A percentile compares a stretch with the other conserved stretches of the same genome.
These are phyloP conservation scores for Dactylellina cionopaga DNA, from an alignment of 2,329 filamentous ascomycete genomes.

Conservation along the genomic window DNA sequence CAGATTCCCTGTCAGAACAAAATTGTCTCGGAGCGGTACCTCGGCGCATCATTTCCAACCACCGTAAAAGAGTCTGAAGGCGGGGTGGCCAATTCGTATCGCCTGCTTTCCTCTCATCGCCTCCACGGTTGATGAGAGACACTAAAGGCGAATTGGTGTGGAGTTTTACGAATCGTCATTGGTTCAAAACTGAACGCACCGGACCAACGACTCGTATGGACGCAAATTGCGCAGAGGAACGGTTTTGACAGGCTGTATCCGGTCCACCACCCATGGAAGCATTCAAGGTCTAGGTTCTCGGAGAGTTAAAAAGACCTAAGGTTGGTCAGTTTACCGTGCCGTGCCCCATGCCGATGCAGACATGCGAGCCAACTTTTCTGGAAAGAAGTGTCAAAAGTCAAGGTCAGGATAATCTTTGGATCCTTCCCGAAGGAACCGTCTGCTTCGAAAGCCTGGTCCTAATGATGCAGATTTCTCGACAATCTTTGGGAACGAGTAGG, in stretches of 20 bases:
- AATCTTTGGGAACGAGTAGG: slow-evolving; percentile 47
- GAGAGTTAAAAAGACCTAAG: slow-evolving; percentile 51
- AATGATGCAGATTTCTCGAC: slow-evolving; percentile 34
- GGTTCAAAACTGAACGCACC: slow-evolving; percentile 29
- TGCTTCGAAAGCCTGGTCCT: slow-evolving; percentile 44
- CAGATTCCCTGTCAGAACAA: slow-evolving; percentile 8
- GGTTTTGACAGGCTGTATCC: slow-evolving; percentile 52
- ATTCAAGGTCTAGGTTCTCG: slow-evolving; percentile 51
- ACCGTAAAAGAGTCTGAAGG: slow-evolving; percentile 25
- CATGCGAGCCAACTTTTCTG: slow-evolving; percentile 52
- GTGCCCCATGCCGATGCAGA: slow-evolving; percentile 42
- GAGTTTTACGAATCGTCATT: slow-evolving; percentile 51
- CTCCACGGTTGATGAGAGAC: slow-evolving; percentile 15
- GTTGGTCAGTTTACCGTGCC: slow-evolving; percentile 47
- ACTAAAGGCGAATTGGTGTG: slow-evolving; percentile 48
- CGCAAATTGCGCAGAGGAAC: slow-evolving; percentile 53
- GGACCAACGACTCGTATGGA: slow-evolving; percentile 19
- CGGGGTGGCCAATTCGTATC: slow-evolving; percentile 30
- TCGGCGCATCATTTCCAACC: slow-evolving; percentile 5
- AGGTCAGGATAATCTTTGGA: slow-evolving; percentile 49
- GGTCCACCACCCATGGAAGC: slow-evolving; percentile 39
- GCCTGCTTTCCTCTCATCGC: slow-evolving; percentile 19
- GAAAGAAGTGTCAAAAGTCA: slow-evolving; percentile 45
- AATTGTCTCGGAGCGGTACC: slow-evolving; percentile 12
- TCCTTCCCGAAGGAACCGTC: slow-evolving; percentile 53